A percentile compares a stretch with the other conserved stretches of the same genome.
Conservation (phyloP, 768 basidiomycete genomes). For the Holtermanniella nyarrowii region DNA sequence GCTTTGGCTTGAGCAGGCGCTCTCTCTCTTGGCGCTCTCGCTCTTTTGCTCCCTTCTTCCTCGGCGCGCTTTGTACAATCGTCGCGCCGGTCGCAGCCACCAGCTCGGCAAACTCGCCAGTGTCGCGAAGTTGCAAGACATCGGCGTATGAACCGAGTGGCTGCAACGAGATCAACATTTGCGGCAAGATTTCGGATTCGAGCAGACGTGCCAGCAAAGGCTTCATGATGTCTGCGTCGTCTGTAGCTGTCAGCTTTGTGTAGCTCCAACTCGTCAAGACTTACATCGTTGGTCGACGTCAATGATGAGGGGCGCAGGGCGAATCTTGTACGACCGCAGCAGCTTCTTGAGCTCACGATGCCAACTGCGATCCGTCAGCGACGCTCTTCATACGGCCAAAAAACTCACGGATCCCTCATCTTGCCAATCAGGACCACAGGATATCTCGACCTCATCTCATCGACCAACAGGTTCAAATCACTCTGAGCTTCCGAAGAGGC, state of each 20-base stretch:
- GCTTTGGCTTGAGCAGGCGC: conserved; percentile 30
- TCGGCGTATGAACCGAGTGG: conserved; percentile 29
- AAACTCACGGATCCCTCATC: conserved; percentile 34
- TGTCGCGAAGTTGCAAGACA: conserved; percentile 22
- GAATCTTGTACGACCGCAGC: conserved; percentile 31
- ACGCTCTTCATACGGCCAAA: neutral
- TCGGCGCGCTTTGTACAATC: conserved; percentile 28
- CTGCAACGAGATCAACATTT: conserved; percentile 28
- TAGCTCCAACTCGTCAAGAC: neutral
- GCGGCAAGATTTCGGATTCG: conserved; percentile 26
- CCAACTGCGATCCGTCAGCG: conserved; percentile 4
- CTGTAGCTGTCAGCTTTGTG: neutral
- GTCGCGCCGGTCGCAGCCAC: conserved; percentile 20
- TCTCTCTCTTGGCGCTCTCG: conserved; percentile 35
- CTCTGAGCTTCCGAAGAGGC: conserved; percentile 23
- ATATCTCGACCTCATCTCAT: conserved; percentile 32
- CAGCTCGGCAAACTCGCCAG: conserved; percentile 15
- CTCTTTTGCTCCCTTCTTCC: conserved; percentile 35
- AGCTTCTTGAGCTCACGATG: conserved; percentile 37
- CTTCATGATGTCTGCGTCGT: conserved; percentile 20
- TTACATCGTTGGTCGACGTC: conserved; percentile 36
- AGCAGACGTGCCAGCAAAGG: conserved; percentile 30
- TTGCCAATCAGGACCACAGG: conserved; percentile 37
- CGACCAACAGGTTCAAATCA: conserved; percentile 29
- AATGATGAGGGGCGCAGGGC: conserved; percentile 33